These are phyloP conservation scores for Entophlyctis luteolus DNA, from an alignment of 192 early-diverging fungal species.

Conservation along the genomic window DNA sequence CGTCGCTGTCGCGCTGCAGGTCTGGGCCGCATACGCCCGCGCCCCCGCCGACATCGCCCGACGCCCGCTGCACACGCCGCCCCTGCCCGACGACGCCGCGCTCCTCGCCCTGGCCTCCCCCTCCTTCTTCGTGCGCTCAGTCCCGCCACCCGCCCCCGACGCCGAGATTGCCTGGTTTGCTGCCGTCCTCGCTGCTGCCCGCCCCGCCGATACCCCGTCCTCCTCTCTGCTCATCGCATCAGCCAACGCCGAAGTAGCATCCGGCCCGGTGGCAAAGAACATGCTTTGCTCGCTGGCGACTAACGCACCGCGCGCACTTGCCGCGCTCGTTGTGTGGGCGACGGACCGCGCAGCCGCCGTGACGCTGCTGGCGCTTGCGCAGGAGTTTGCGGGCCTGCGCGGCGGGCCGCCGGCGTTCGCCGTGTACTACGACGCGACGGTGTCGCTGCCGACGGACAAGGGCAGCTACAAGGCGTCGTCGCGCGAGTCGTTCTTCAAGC, in stretches of 20 bases:
- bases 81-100: no score
- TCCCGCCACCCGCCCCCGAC: no score
- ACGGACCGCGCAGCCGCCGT: background rate
- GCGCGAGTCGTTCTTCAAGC: background rate
- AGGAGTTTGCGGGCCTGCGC: background rate
- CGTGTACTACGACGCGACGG: constrained; percentile 5
- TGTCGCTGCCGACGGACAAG: background rate
- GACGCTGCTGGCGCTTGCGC: background rate
- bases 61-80: no score
- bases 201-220: no score
- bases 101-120: no score
- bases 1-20: no score
- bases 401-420: background rate
- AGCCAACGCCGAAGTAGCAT: background rate
- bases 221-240: background rate
- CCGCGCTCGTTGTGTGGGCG: constrained; percentile 9
- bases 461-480: background rate
- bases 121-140: no score
- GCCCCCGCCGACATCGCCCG: no score
- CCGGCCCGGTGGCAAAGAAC: background rate
- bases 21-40: no score
- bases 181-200: no score
- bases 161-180: no score
- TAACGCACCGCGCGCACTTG: constrained; percentile 4
- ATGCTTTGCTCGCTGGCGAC: constrained; percentile 1